phyloP scores from a whole-genome alignment of 23 red algal genomes.

The Pyropia yezoensis region DNA sequence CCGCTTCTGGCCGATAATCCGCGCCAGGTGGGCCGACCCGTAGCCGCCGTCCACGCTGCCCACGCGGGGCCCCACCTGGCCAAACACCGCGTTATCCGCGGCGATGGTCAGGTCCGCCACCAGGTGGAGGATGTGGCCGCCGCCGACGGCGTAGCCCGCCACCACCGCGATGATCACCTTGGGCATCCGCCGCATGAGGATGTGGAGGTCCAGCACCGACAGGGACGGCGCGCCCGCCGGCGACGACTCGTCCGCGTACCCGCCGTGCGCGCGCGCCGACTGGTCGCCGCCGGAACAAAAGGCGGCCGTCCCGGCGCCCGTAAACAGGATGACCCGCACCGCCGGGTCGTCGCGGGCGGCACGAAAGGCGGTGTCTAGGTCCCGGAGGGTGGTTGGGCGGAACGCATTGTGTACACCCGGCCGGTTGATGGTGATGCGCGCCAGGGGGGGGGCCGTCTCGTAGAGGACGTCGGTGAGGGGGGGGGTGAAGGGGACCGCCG shows the following conservation, averaged over 20 bases:
- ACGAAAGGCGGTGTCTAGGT: slow-evolving; percentile 47
- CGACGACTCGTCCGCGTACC: slow-evolving; percentile 36
- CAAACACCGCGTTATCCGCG: slow-evolving; percentile 80
- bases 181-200: slow-evolving; percentile 71
- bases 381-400: slow-evolving; percentile 47
- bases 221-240: slow-evolving; percentile 37
- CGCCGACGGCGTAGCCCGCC: slow-evolving; percentile 85
- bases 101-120: slow-evolving; percentile 86
- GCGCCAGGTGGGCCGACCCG: slow-evolving; percentile 56
- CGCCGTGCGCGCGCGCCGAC: slow-evolving; percentile 38
- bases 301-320: slow-evolving; percentile 41
- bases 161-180: slow-evolving; percentile 90
- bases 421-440: slow-evolving; percentile 60
- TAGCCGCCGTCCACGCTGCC: slow-evolving; percentile 88
- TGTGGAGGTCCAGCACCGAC: slow-evolving; percentile 64
- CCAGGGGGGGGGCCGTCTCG: slow-evolving; percentile 31
- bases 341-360: slow-evolving; percentile 31
- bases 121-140: slow-evolving; percentile 88
- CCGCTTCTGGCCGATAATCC: slow-evolving; percentile 79
- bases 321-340: slow-evolving; percentile 57
- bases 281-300: slow-evolving; percentile 81
- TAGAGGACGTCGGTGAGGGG: slow-evolving; percentile 25
- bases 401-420: slow-evolving; percentile 59
- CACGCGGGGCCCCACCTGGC: slow-evolving; percentile 74
- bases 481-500: slow-evolving; percentile 8